Evolutionary conservation across 768 basidiomycete species (phyloP).

Genomic region (Hydnum rufescens): DNA sequence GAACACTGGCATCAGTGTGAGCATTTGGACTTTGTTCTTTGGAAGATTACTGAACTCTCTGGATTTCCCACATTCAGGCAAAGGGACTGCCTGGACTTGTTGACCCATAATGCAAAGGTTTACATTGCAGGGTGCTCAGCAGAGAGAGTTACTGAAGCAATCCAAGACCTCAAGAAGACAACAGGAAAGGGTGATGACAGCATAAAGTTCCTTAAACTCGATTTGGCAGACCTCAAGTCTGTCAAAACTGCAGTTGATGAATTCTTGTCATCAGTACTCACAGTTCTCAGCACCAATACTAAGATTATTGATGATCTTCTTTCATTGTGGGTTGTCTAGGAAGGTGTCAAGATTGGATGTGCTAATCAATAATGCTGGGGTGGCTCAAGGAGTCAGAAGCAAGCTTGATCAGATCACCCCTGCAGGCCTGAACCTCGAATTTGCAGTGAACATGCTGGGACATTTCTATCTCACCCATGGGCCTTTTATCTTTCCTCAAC

Average conservation of each 20-base stretch:
- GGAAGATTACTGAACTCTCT: too few species aligned
- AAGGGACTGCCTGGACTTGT: neutral
- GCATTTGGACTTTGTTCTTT: too few species aligned
- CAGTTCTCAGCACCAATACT: too few species aligned
- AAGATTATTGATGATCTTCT: too few species aligned
- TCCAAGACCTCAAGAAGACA: neutral
- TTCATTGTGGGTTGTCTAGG: too few species aligned
- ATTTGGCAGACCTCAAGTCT: neutral
- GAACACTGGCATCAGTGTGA: too few species aligned
- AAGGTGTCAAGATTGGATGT: too few species aligned
- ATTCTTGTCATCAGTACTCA: neutral
- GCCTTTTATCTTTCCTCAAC: constrained; percentile 17
- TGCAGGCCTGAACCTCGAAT: constrained; percentile 33
- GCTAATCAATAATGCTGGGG: too few species aligned
- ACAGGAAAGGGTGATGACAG: too few species aligned
- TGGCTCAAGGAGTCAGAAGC: neutral
- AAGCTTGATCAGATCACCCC: too few species aligned
- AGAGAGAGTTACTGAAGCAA: constrained; percentile 7
- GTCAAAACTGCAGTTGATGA: neutral
- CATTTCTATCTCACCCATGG: too few species aligned
- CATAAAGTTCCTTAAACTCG: neutral
- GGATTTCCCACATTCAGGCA: too few species aligned
- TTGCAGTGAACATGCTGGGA: constrained; percentile 29
- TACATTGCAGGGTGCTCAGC: constrained; percentile 5
- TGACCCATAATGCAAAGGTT: constrained; percentile 1